A percentile compares a stretch with the other conserved stretches of the same genome.
Conservation (phyloP, 2,329 filamentous ascomycete species). For the Cyphellophora attinorum region DNA sequence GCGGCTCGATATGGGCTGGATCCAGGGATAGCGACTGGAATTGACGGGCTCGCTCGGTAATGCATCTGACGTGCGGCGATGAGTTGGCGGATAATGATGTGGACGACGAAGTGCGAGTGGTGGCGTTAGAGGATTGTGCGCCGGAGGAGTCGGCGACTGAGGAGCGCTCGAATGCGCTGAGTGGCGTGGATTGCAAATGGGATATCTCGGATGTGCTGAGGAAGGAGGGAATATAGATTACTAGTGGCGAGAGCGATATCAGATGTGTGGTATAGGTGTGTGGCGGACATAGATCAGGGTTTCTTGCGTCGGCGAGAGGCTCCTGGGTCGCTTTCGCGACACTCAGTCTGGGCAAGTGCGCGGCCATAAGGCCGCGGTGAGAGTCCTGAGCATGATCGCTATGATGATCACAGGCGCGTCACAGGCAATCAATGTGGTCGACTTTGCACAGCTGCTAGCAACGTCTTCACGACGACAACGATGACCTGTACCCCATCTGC, state of each 20-base stretch:
- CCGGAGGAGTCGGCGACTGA: neutral
- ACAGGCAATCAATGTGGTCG: too few relatives aligned
- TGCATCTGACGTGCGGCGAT: neutral
- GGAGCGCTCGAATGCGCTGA: neutral
- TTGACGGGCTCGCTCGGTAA: neutral
- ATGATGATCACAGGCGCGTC: too few relatives aligned
- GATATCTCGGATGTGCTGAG: neutral
- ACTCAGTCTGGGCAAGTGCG: too few relatives aligned
- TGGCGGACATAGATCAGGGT: too few relatives aligned
- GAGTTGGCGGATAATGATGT: neutral
- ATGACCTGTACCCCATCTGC: too few relatives aligned
- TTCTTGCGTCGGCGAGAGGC: too few relatives aligned
- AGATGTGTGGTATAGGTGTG: neutral
- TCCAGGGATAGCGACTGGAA: neutral
- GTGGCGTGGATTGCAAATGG: neutral
- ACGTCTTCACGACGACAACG: too few relatives aligned
- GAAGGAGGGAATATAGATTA: neutral
- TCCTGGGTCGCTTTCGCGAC: too few relatives aligned
- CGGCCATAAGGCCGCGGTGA: too few relatives aligned
- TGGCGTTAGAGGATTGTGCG: neutral
- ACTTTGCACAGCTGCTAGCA: too few relatives aligned
- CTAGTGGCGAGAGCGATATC: neutral
- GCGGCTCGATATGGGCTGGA: conserved; percentile 2
- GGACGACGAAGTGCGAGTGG: neutral
- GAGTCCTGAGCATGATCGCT: too few relatives aligned